Percentiles rank a stretch among this genome's conserved stretches.
These are phyloP conservation scores for Lachancea kluyveri DNA, from an alignment of 805 yeast species.

Conservation along the genomic window DNA sequence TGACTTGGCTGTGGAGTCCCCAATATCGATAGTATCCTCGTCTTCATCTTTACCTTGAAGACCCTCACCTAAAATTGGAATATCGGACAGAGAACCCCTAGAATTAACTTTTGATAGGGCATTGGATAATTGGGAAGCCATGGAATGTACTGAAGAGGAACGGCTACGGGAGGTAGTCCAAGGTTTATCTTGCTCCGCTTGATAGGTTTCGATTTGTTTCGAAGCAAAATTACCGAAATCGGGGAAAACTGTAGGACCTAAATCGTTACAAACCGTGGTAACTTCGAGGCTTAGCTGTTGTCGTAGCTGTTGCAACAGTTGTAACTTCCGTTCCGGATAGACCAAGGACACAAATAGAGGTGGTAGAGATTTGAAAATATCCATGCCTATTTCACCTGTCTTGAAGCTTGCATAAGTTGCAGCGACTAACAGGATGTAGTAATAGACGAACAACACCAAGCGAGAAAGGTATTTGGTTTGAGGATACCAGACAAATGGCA, in stretches of 20 bases:
- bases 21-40: constrained; percentile 10
- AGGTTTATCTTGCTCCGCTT: constrained; percentile 7
- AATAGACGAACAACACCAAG: constrained; percentile 35
- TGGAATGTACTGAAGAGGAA: constrained; percentile 23
- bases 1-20: constrained; percentile 17
- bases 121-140: constrained; percentile 41
- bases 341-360: constrained; percentile 51
- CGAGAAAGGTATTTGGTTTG: constrained; percentile 19
- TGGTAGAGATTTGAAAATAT: constrained; percentile 69
- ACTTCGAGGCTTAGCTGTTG: constrained; percentile 59
- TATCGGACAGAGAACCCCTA: constrained; percentile 53
- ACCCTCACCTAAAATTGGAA: constrained; percentile 47
- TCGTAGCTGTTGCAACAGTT: constrained; percentile 53
- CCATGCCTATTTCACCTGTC: constrained; percentile 89
- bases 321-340: constrained; percentile 37
- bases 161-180: constrained; percentile 16
- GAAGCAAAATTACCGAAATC: constrained; percentile 52
- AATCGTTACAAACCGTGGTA: constrained; percentile 70
- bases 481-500: constrained; percentile 31
- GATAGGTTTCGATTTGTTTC: constrained; percentile 3
- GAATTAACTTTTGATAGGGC: constrained; percentile 59
- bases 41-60: constrained; percentile 10
- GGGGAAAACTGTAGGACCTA: constrained; percentile 84
- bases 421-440: constrained; percentile 54
- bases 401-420: constrained; percentile 82